Evolutionary conservation across 2,329 filamentous ascomycete species (phyloP).

Genomic region (Cladosporium sp.): DNA sequence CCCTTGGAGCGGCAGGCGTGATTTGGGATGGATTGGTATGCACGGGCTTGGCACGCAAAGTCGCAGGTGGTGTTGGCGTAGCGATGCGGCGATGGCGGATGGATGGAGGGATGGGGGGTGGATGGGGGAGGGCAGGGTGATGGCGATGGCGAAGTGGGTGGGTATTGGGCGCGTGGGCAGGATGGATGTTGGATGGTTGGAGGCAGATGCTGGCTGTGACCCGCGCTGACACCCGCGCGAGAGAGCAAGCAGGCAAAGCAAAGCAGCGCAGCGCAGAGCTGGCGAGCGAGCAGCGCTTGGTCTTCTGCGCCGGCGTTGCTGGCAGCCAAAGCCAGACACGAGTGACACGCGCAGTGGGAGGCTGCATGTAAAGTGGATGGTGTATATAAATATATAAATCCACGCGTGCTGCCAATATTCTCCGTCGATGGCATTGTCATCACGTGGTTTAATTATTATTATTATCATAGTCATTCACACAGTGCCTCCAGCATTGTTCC

Average conservation of each 20-base stretch:
- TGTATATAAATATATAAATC: neutral
- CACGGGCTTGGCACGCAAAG: slow-evolving; percentile 19
- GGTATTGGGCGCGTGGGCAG: neutral
- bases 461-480: neutral
- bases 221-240: neutral
- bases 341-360: slow-evolving; percentile 1
- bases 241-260: neutral
- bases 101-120: neutral
- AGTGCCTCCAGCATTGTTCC: neutral
- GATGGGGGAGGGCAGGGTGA: neutral
- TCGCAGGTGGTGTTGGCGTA: slow-evolving; percentile 14
- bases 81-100: slow-evolving; percentile 16
- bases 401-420: neutral
- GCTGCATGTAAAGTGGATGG: neutral
- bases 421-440: neutral
- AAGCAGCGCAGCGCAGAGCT: neutral
- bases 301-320: neutral
- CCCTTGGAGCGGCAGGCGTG: slow-evolving; percentile 12
- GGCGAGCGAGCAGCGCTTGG: neutral
- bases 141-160: neutral
- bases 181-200: slow-evolving; percentile 19
- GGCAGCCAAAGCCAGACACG: neutral
- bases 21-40: neutral
- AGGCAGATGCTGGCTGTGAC: neutral
- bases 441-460: neutral